Percentiles rank a stretch among this genome's conserved stretches.
Evolutionary conservation across 805 yeast genomes (phyloP).

Genomic region (Yamadazyma paraphyllophila): DNA sequence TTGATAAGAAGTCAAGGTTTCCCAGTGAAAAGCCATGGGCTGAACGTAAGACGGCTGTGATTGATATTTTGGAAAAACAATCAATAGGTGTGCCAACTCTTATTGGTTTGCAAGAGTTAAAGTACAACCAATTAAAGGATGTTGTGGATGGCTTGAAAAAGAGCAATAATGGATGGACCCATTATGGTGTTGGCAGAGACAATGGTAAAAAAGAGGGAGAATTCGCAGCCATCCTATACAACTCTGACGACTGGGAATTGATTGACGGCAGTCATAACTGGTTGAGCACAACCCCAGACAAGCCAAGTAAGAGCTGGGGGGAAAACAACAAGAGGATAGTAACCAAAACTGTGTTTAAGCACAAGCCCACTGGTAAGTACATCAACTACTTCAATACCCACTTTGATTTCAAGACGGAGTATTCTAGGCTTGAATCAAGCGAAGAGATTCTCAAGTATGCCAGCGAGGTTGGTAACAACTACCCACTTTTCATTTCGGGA

Average conservation of each 20-base stretch:
- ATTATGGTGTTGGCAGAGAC: conserved; percentile 48
- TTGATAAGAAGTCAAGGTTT: conserved; percentile 29
- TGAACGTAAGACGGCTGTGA: conserved; percentile 26
- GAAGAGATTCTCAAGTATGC: not conserved
- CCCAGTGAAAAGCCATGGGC: conserved; percentile 46
- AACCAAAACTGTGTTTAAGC: conserved; percentile 32
- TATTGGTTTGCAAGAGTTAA: conserved; percentile 40
- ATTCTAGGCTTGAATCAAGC: not conserved
- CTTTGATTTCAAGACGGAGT: conserved; percentile 41
- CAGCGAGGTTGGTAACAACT: not conserved
- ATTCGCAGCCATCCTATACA: conserved; percentile 47
- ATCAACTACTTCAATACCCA: conserved; percentile 47
- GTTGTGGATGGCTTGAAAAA: conserved; percentile 34
- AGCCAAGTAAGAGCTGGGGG: conserved; percentile 42
- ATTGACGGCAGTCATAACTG: conserved; percentile 44
- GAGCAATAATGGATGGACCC: conserved; percentile 30
- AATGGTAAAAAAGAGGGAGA: conserved; percentile 54
- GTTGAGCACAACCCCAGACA: conserved; percentile 53
- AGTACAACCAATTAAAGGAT: conserved; percentile 40
- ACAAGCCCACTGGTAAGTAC: conserved; percentile 12
- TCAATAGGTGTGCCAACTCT: conserved; percentile 25
- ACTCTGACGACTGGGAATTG: conserved; percentile 35
- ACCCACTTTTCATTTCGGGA: not conserved
- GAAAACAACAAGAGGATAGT: conserved; percentile 40
- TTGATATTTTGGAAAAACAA: conserved; percentile 24